These are phyloP conservation scores for Syzygium oleosum DNA, from an alignment of 345 rosid species.

Conservation along the genomic window DNA sequence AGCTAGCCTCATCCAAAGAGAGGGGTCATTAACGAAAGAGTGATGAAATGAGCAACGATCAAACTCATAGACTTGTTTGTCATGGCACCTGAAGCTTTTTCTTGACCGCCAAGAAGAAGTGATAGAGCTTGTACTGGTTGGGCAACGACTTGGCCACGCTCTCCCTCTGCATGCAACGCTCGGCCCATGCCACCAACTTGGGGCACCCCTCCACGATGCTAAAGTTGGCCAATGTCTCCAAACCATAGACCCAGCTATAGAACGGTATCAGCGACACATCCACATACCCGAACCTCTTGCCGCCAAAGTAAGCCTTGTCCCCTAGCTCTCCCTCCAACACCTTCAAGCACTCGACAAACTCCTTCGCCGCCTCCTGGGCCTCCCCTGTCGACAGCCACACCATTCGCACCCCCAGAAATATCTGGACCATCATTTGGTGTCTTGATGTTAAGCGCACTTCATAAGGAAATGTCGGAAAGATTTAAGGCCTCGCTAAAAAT, in stretches of 20 bases:
- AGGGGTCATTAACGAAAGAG: background rate
- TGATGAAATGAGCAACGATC: background rate
- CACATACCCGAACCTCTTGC: conserved; percentile 1
- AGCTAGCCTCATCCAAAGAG: background rate
- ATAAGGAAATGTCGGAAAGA: background rate
- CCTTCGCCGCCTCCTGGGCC: background rate
- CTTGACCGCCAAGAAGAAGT: background rate
- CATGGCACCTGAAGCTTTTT: background rate
- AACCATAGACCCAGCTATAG: conserved; percentile 3
- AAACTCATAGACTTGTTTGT: background rate
- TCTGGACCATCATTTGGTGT: background rate
- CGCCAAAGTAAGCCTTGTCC: conserved; percentile 13
- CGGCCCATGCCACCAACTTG: conserved; percentile 12
- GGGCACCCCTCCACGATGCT: conserved; percentile 6
- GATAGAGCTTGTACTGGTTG: conserved; percentile 6
- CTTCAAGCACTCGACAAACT: background rate
- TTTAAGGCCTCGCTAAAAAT: background rate
- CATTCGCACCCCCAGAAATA: background rate
- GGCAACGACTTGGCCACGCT: conserved; percentile 8
- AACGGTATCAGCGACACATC: conserved; percentile 11
- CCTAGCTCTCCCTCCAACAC: conserved; percentile 15
- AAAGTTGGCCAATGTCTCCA: conserved; percentile 4
- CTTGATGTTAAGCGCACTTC: background rate
- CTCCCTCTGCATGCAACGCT: conserved; percentile 10
- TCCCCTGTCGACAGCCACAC: background rate